Percentiles rank a stretch among this genome's conserved stretches.
Conservation (phyloP, 208 protist genomes). For the Borovskyia barvae region DNA sequence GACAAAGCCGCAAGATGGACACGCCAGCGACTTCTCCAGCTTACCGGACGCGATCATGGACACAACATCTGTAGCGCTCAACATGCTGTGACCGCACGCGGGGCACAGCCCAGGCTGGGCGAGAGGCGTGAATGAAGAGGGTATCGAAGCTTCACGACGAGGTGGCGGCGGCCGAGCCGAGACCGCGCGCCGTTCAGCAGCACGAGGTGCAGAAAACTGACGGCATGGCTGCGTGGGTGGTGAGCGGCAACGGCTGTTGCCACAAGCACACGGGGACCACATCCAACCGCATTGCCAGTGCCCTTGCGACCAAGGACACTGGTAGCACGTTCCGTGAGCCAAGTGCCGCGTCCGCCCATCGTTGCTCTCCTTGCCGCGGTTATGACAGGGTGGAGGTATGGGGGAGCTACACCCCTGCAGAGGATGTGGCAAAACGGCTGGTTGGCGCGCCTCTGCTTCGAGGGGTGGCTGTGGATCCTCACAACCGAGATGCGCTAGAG, state of each 20-base stretch:
- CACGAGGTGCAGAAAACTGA: neutral
- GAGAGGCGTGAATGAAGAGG: too few relatives aligned
- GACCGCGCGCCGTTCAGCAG: too few relatives aligned
- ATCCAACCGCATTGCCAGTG: slow-evolving; percentile 15
- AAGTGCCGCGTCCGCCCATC: too few relatives aligned
- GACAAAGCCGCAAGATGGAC: slow-evolving; percentile 33
- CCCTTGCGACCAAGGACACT: too few relatives aligned
- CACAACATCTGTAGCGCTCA: slow-evolving; percentile 28
- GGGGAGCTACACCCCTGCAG: too few relatives aligned
- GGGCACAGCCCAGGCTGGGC: neutral
- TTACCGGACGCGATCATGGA: slow-evolving; percentile 27
- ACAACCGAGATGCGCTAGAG: too few relatives aligned
- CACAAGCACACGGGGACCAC: slow-evolving; percentile 1
- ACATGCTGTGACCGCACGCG: slow-evolving; percentile 6
- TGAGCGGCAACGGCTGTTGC: neutral
- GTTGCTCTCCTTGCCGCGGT: too few relatives aligned
- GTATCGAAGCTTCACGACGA: neutral
- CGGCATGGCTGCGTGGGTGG: neutral
- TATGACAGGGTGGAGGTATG: too few relatives aligned
- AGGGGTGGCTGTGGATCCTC: too few relatives aligned
- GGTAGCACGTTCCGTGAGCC: too few relatives aligned
- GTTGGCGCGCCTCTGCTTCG: too few relatives aligned
- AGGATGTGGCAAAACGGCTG: too few relatives aligned
- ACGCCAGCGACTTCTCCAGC: slow-evolving; percentile 22
- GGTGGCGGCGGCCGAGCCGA: neutral